A percentile compares a stretch with the other conserved stretches of the same genome.
Evolutionary conservation across 495 filamentous ascomycete genomes (phyloP).

Genomic region (Platismatia glauca): DNA sequence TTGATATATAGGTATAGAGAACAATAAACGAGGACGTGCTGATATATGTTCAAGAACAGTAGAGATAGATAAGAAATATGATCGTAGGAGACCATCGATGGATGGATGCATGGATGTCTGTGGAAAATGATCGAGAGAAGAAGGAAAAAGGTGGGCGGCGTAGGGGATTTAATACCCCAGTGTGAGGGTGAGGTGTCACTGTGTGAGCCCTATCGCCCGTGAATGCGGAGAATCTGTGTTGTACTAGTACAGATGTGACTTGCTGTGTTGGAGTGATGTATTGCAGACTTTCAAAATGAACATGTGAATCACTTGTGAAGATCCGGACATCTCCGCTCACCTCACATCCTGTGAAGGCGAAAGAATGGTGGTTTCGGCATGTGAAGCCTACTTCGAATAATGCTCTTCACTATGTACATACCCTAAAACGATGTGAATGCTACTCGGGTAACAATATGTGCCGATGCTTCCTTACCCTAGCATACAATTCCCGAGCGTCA

Average conservation of each 20-base stretch:
- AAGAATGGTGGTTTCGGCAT: neutral
- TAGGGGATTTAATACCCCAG: no score
- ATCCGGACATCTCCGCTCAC: neutral
- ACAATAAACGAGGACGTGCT: neutral
- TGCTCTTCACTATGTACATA: neutral
- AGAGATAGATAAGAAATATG: neutral
- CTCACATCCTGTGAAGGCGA: neutral
- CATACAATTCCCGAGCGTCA: neutral
- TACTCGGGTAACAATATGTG: neutral
- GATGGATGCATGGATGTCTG: no score
- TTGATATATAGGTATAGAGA: neutral
- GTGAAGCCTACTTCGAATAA: neutral
- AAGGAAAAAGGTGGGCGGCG: no score
- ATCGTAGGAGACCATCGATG: neutral
- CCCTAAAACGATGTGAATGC: neutral
- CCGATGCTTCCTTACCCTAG: neutral
- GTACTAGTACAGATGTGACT: neutral
- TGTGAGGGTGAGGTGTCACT: no score
- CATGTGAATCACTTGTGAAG: neutral
- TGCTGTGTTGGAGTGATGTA: neutral
- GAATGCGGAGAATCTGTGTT: neutral
- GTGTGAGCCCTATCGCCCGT: no score
- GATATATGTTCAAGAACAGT: neutral
- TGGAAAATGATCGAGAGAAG: no score
- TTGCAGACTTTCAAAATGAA: neutral